phyloP scores from a whole-genome alignment of 1,284 basidiomycete species.

The Puccinia triticina region DNA sequence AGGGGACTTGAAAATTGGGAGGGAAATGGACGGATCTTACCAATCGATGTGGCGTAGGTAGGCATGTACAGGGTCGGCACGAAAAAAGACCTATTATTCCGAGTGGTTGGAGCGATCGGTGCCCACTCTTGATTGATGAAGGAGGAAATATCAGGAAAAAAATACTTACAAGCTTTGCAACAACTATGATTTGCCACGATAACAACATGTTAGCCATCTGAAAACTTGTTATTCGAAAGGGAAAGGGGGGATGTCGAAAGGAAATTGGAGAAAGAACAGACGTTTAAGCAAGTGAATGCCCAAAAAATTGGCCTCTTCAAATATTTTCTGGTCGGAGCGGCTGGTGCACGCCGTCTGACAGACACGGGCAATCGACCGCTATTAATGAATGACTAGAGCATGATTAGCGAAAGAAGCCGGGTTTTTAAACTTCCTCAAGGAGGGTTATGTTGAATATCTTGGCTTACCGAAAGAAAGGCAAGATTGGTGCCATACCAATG shows the following conservation, averaged over 20 bases:
- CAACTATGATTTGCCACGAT: not conserved
- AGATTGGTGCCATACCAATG: conserved; percentile 8
- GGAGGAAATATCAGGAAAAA: not conserved
- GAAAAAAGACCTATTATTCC: conserved; percentile 24
- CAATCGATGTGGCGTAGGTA: conserved; percentile 36
- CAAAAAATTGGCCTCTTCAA: conserved; percentile 39
- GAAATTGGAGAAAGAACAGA: not conserved
- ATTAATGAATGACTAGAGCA: not conserved
- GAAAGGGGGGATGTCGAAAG: not conserved
- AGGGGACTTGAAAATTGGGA: not conserved
- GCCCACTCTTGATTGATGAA: not conserved
- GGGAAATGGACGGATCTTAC: not conserved
- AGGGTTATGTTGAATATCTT: too few species aligned
- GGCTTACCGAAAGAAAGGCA: conserved; percentile 41
- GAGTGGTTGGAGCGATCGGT: not conserved
- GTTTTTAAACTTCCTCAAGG: too few species aligned
- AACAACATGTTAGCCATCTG: not conserved
- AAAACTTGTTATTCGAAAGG: not conserved
- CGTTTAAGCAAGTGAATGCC: conserved; percentile 38
- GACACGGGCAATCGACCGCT: conserved; percentile 28
- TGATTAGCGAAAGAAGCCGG: not conserved
- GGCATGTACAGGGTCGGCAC: conserved; percentile 41
- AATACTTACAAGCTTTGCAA: conserved; percentile 35
- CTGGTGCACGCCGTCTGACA: conserved; percentile 9
- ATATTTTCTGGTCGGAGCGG: conserved; percentile 9